Evolutionary conservation across 768 basidiomycete genomes (phyloP), one percentile per base, ranked within the genome.

Genomic region (Podaxis sp.): DNA sequence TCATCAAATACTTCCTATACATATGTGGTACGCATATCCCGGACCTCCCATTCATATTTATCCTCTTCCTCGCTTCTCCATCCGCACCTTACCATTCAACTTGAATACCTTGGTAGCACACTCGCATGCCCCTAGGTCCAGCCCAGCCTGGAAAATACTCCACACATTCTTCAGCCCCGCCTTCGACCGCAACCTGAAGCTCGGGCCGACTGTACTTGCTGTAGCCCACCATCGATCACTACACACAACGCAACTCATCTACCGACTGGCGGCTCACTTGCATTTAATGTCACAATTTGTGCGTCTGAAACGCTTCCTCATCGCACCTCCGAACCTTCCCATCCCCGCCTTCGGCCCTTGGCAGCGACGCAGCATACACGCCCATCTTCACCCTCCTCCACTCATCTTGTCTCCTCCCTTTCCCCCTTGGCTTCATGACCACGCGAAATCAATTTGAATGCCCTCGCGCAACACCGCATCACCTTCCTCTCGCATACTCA

Each of bases 1-100:
- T 92, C 2, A 71, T 92, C 52, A 84, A 88, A 67, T 89, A 93
- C 66, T 67, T 91, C 15, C 84, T 91, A 46, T 81, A 88, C 58
- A 86, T 92, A 38, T 89, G 82, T 77, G 92, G 90, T 66, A 75
- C 79, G 51, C 79, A 81, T 29, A 74, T 86, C 19, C 72, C 83
- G 2, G 71, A 71, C 15, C 73, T 92, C 2, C 89, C 88, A 0
- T 71, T 91, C 2, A 78, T 88, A 22, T 88, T 91, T 66, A 68
- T 91, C 33, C 70, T 91, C 0, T 80, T 83, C 0, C 70, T 90
- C 61, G 80, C 85, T 0, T 85, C 89, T 1, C 61, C 61, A 37
- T 84, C 89, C 0, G 74, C 79, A 0, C 82, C 84, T 5, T 91
- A 84, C 66, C 73, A 29, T 93, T 1, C 86, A 86, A 56, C 63